Evolutionary conservation across 2,329 filamentous ascomycete genomes (phyloP).

Genomic region (Cordyceps militaris): DNA sequence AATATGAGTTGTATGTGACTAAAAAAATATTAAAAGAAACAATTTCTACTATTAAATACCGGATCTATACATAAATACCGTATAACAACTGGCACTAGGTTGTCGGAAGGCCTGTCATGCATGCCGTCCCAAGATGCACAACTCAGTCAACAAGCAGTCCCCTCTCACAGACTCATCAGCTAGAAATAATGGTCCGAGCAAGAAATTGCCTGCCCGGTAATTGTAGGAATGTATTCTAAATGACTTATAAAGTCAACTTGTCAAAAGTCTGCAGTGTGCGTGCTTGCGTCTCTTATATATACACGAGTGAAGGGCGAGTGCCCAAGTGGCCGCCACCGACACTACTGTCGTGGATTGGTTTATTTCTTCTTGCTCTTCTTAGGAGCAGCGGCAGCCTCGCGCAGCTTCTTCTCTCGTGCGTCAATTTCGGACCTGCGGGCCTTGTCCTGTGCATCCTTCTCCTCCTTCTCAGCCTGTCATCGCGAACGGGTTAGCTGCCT

Average conservation of each 20-base stretch:
- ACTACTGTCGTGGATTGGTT: background rate
- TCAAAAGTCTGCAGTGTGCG: background rate
- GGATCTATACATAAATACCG: no score
- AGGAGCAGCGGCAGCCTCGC: slow-evolving; percentile 43
- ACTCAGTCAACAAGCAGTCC: no score
- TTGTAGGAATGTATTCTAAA: background rate
- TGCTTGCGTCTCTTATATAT: slow-evolving; percentile 5
- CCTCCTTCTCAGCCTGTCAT: slow-evolving; percentile 50
- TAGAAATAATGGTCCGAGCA: background rate
- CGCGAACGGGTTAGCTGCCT: slow-evolving; percentile 15
- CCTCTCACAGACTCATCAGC: no score
- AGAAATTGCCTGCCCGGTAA: background rate
- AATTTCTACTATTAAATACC: no score
- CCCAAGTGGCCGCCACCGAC: background rate
- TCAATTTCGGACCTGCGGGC: slow-evolving; percentile 44
- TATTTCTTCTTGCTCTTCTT: slow-evolving; percentile 45
- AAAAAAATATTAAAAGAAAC: no score
- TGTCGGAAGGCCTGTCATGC: no score
- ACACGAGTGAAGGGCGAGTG: background rate
- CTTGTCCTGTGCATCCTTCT: slow-evolving; percentile 45
- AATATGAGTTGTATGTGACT: no score
- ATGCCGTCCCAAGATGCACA: no score
- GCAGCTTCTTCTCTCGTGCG: slow-evolving; percentile 48
- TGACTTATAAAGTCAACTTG: background rate
- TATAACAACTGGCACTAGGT: no score